Evolutionary conservation across 345 rosid genomes (phyloP), one percentile per base, ranked within the genome.

Genomic region (Salix udensis): DNA sequence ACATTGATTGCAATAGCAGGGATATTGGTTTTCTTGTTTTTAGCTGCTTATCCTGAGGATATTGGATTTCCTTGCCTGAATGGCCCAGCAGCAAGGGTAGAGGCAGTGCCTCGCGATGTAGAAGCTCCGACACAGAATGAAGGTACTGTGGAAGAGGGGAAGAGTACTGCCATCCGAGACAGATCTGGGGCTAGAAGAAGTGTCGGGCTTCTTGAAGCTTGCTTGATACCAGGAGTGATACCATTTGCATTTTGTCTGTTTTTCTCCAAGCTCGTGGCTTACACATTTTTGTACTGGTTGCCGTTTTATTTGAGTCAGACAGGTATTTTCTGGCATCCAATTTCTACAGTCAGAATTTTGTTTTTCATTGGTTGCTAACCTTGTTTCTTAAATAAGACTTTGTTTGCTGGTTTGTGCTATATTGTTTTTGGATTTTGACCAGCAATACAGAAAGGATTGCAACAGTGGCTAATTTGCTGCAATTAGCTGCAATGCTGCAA

Each of bases 31-130:
- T 95, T 84, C 82, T 80, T 91, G 75, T 90, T 90, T 85, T 82
- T 95, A 81, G 86, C 97, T 85, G 91, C 98, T 26, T 93, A 91
- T 82, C 97, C 97, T 19, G 98, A 95, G 78, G 98, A 95, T 88
- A 81, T 95, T 30, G 97, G 96, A 70, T 91, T 88, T 80, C 89
- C 86, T 15, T 83, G 80, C 76, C 76, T 84, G 28, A 76, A 86
- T 78, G 82, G 14, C 64, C 72, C 86, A 3, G 21, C 46, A 8
- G 26, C 36, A 52, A 31, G 23, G 64, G 50, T 9, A 16, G 75
- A 82, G 34, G 24, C 58, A 0, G 65, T 31, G 58, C 10, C 74
- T 28, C 46, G 80, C 16, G 90, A 85, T 81, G 74, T 83, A 58
- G 90, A 89, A 81, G 85, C 76, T 76, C 85, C 65, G 72, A 28